Evolutionary conservation across 208 protist species (phyloP).

Genomic region (Crithidia bombi): DNA sequence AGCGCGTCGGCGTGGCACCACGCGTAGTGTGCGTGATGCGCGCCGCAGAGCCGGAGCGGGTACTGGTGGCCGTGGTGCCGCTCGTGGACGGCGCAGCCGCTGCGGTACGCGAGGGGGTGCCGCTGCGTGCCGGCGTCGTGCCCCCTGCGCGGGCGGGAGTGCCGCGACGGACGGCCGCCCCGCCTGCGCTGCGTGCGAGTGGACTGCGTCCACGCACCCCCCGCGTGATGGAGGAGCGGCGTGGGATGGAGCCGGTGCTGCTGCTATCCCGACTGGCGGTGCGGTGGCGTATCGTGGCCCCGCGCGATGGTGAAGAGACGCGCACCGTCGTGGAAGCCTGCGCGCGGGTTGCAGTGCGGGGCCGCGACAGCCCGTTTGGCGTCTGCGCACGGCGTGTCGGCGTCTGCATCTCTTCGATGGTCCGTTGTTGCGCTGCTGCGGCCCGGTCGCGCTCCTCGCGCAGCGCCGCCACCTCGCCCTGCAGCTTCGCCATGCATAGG

Average conservation of each 20-base stretch:
- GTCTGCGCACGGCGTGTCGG: constrained; percentile 72
- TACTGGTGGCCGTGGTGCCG: constrained; percentile 12
- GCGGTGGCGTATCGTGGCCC: constrained; percentile 38
- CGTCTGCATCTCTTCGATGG: constrained; percentile 46
- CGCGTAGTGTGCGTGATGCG: constrained; percentile 25
- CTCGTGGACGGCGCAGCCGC: neutral
- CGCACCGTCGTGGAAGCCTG: constrained; percentile 43
- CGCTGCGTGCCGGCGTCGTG: constrained; percentile 56
- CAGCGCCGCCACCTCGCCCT: constrained; percentile 67
- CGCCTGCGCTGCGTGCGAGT: constrained; percentile 76
- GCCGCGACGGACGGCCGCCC: constrained; percentile 75
- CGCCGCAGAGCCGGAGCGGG: constrained; percentile 33
- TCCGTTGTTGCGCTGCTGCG: constrained; percentile 22
- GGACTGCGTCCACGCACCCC: constrained; percentile 67
- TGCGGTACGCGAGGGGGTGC: constrained; percentile 38
- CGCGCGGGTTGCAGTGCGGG: constrained; percentile 47
- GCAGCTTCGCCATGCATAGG: constrained; percentile 74
- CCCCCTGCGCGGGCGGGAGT: constrained; percentile 72
- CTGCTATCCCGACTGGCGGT: constrained; percentile 55
- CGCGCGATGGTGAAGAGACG: constrained; percentile 41
- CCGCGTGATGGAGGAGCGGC: constrained; percentile 39
- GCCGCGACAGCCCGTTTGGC: constrained; percentile 53
- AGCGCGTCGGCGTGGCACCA: constrained; percentile 32
- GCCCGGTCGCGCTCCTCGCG: constrained; percentile 61
- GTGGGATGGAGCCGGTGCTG: constrained; percentile 43